Evolutionary conservation across 352 stramenopile genomes (phyloP).

Genomic region (Lagenidium giganteum): DNA sequence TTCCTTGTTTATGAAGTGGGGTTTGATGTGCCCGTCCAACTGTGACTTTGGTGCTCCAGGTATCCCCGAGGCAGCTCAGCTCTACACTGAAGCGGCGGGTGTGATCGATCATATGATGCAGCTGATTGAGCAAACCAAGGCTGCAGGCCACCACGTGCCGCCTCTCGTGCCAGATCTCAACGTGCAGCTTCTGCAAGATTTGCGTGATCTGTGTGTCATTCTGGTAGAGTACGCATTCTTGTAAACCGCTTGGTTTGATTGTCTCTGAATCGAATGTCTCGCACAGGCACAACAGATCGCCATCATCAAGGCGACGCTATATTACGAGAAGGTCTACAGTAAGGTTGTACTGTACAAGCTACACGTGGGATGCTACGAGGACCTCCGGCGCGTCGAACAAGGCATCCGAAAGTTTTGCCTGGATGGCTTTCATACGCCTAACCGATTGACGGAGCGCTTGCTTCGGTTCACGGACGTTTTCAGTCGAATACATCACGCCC

Average conservation of each 20-base stretch:
- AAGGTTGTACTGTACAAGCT: conserved; percentile 30
- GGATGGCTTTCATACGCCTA: conserved; percentile 13
- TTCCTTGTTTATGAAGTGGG: conserved; percentile 9
- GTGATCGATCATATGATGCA: conserved; percentile 10
- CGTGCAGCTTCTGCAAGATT: conserved; percentile 2
- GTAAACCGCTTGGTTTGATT: conserved; percentile 1
- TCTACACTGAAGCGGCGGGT: conserved; percentile 10
- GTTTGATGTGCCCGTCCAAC: conserved; percentile 15
- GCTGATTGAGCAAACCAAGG: conserved; percentile 9
- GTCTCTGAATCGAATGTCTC: background rate
- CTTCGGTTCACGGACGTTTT: conserved; percentile 27
- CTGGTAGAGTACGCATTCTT: too few relatives aligned
- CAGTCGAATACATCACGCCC: conserved; percentile 19
- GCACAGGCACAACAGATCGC: conserved; percentile 33
- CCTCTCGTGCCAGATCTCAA: conserved; percentile 12
- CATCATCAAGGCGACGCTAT: conserved; percentile 27
- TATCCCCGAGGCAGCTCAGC: conserved; percentile 10
- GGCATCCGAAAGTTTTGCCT: conserved; percentile 7
- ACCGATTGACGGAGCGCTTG: too few relatives aligned
- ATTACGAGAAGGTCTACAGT: conserved; percentile 23
- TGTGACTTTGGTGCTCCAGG: background rate
- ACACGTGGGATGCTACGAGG: conserved; percentile 16
- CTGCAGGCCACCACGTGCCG: conserved; percentile 8
- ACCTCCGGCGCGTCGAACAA: conserved; percentile 20
- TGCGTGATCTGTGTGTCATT: conserved; percentile 12